Evolutionary conservation across 805 yeast genomes (phyloP).

Genomic region (Metschnikowia arizonensis): DNA sequence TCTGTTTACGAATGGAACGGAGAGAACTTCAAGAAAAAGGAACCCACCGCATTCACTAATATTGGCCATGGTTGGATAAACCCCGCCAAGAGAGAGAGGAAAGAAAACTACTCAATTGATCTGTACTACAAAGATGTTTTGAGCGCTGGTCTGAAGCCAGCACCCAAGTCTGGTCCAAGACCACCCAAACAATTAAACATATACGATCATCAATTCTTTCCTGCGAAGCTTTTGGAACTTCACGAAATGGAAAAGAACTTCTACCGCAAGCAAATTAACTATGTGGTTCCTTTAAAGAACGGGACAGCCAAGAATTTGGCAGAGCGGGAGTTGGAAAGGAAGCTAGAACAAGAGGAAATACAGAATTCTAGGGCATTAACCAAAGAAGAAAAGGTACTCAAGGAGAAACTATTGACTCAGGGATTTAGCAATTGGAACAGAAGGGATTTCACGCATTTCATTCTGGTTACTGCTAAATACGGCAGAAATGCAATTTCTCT

Average conservation of each 20-base stretch:
- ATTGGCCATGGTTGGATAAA: conserved; percentile 68
- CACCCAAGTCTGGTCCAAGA: conserved; percentile 56
- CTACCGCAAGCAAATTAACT: conserved; percentile 64
- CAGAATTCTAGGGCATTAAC: conserved; percentile 76
- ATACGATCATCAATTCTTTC: conserved; percentile 89
- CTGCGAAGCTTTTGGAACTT: conserved; percentile 68
- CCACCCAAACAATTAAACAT: conserved; percentile 82
- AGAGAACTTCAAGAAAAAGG: conserved; percentile 64
- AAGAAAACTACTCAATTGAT: conserved; percentile 83
- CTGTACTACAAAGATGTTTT: conserved; percentile 79
- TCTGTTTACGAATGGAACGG: conserved; percentile 88
- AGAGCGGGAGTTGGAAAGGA: conserved; percentile 41
- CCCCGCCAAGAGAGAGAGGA: conserved; percentile 80
- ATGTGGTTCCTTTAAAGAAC: conserved; percentile 57
- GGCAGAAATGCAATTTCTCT: conserved; percentile 72
- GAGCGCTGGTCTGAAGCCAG: conserved; percentile 50
- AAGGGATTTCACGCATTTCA: conserved; percentile 80
- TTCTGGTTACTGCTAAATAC: conserved; percentile 66
- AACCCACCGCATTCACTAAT: conserved; percentile 44
- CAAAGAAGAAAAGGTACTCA: conserved; percentile 69
- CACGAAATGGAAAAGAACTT: conserved; percentile 79
- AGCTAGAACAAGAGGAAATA: conserved; percentile 67
- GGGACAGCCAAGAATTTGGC: conserved; percentile 41
- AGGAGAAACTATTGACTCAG: conserved; percentile 51
- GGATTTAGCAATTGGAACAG: conserved; percentile 85